Evolutionary conservation across 192 early-diverging fungal genomes (phyloP).

Genomic region (Backusella psychrophila): DNA sequence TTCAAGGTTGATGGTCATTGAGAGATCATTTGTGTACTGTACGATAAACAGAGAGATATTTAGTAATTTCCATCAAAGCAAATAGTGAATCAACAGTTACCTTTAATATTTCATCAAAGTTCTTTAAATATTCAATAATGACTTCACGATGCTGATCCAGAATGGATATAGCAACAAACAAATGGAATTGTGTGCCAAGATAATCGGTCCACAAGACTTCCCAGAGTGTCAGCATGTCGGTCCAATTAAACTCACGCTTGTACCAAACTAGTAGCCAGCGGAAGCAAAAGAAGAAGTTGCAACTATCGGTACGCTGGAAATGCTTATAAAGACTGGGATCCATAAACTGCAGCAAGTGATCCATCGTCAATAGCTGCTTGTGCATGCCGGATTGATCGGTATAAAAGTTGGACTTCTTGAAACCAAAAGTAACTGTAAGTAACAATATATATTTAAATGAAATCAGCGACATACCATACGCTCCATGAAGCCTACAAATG

Average conservation of each 20-base stretch:
- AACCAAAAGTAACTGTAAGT: not conserved
- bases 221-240: conserved; percentile 83
- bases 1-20: conserved; percentile 71
- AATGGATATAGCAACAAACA: conserved; percentile 96
- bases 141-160: conserved; percentile 82
- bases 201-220: conserved; percentile 82
- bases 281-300: conserved; percentile 97
- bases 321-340: conserved; percentile 84
- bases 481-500: conserved; percentile 88
- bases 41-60: not conserved
- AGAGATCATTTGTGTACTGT: conserved; percentile 85
- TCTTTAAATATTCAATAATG: conserved; percentile 73
- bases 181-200: conserved; percentile 75
- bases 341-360: conserved; percentile 82
- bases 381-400: conserved; percentile 96
- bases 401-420: conserved; percentile 80
- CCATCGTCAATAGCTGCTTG: conserved; percentile 76
- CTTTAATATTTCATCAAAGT: conserved; percentile 94
- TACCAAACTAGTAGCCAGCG: conserved; percentile 97
- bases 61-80: too few relatives aligned
- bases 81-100: conserved; percentile 28
- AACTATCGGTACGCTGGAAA: conserved; percentile 76
- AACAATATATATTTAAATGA: not conserved
- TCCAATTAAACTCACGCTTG: conserved; percentile 94
- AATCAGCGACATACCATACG: conserved; percentile 55